Evolutionary conservation across 805 yeast species (phyloP), one percentile per base, ranked within the genome.

Genomic region (Sugiyamaella marilandica): DNA sequence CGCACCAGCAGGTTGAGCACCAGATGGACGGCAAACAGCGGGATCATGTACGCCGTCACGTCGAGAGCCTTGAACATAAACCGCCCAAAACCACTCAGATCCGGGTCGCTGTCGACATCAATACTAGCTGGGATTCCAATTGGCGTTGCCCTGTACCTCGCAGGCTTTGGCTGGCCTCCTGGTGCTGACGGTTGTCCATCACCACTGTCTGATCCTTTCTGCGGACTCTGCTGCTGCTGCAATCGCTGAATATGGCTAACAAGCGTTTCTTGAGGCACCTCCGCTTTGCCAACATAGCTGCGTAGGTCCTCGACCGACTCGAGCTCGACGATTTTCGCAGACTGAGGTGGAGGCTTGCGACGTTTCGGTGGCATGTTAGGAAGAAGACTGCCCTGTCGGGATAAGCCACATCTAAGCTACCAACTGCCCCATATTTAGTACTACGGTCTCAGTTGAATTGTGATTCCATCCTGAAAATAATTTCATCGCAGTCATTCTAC

Each of bases 1-100:
- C 69, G 63, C 0, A 72, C 74, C 5, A 72, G 58, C 14, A 62
- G 60, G 39, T 68, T 70, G 32, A 72, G 59, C 26, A 64, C 62
- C 10, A 64, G 51, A 52, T 71, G 70, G 9, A 71, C 68, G 7
- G 70, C 52, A 24, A 64, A 55, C 54, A 72, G 53, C 2, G 72
- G 71, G 16, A 67, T 56, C 37, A 67, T 33, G 37, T 62, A 62
- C 57, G 57, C 55, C 21, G 63, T 50, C 47, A 62, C 59, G 52
- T 67, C 70, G 24, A 67, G 59, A 3, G 58, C 24, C 24, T 49
- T 45, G 51, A 67, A 63, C 58, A 65, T 58, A 55, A 58, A 55
- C 46, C 59, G 58, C n/a, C 58, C 65, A 14, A 52, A 35, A 2
- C 52, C 41, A 2, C 51, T 39, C 34, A 59, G 51, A 9, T 58